Conservation (phyloP, 2,329 filamentous ascomycete genomes). For the Alternaria infectoria region DNA sequence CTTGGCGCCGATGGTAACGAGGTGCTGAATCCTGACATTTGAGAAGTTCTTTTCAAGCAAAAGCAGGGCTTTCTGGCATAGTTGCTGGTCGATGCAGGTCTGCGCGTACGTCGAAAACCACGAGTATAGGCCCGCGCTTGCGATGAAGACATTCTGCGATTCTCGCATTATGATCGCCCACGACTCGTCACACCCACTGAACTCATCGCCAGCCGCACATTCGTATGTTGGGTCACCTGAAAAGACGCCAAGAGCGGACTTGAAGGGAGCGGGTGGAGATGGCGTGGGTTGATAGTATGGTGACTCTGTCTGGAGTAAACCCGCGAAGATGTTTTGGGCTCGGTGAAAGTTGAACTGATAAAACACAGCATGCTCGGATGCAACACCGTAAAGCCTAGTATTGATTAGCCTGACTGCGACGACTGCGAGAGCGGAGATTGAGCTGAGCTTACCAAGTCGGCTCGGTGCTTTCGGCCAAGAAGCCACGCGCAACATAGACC, state of each 20-base stretch:
- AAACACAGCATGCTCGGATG: slow-evolving; percentile 62
- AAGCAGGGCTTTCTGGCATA: not conserved
- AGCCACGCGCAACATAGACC: slow-evolving; percentile 73
- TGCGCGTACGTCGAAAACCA: not conserved
- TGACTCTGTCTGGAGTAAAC: slow-evolving; percentile 83
- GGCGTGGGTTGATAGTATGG: slow-evolving; percentile 57
- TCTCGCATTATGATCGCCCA: slow-evolving; percentile 2
- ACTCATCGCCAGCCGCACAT: not conserved
- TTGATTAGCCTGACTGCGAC: not conserved
- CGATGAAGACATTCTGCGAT: not conserved
- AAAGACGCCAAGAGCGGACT: not conserved
- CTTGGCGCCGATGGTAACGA: not conserved
- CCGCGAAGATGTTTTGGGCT: slow-evolving; percentile 79
- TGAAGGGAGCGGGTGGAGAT: not conserved
- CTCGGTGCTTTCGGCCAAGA: slow-evolving; percentile 67
- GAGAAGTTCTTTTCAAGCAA: not conserved
- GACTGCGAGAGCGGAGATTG: not conserved
- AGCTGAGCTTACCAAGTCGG: slow-evolving; percentile 41
- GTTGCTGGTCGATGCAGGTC: not conserved
- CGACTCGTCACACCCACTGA: not conserved
- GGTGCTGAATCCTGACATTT: not conserved
- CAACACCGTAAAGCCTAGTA: slow-evolving; percentile 50
- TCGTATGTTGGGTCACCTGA: not conserved
- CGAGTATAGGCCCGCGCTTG: not conserved
- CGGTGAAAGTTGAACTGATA: slow-evolving; percentile 83